phyloP scores from a whole-genome alignment of 148 eudicot genomes.

The Rhododendron ovatum region DNA sequence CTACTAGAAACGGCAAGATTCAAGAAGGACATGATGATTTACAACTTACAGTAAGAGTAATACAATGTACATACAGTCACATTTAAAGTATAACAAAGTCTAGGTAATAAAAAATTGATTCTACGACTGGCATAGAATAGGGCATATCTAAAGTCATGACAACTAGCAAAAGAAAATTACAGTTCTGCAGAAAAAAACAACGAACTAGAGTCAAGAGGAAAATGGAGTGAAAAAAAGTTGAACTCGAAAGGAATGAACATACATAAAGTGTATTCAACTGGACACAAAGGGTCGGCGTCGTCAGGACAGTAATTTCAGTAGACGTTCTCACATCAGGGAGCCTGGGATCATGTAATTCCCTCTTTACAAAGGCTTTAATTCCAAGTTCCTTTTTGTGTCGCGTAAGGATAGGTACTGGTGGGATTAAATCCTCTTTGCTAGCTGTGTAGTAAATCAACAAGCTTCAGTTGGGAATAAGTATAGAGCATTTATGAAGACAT shows the following conservation, averaged over 20 bases:
- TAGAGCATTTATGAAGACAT: not conserved
- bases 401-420: conserved; percentile 91
- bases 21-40: not conserved
- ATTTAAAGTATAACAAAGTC: not conserved
- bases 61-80: not conserved
- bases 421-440: conserved; percentile 83
- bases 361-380: conserved; percentile 86
- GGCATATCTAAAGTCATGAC: not conserved
- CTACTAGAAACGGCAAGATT: not conserved
- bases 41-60: not conserved
- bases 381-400: conserved; percentile 80
- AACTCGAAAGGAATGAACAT: conserved; percentile 27
- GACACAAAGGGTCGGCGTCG: conserved; percentile 79
- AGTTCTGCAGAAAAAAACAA: not conserved
- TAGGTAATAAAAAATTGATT: not conserved
- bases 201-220: not conserved
- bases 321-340: conserved; percentile 75
- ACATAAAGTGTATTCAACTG: conserved; percentile 92
- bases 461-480: conserved; percentile 9
- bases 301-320: conserved; percentile 64
- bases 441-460: conserved; percentile 38
- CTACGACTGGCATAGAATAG: not conserved
- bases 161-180: not conserved
- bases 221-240: conserved; percentile 4
- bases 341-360: conserved; percentile 64